These are phyloP conservation scores for Penicillium paxilli DNA, from an alignment of 495 filamentous ascomycete genomes.

Conservation along the genomic window DNA sequence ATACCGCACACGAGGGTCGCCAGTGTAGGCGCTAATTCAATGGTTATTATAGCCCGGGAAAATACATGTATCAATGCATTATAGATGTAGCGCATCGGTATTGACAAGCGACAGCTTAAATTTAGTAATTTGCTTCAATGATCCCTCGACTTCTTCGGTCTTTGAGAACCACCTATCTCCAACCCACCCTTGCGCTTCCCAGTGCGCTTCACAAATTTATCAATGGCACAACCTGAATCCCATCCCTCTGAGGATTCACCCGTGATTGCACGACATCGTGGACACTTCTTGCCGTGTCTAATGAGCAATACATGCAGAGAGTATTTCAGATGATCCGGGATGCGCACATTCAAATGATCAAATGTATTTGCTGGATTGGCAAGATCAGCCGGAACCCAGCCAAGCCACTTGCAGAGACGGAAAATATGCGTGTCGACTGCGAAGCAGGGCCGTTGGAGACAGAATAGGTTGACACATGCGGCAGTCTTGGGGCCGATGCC, in stretches of 20 bases:
- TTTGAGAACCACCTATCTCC: neutral
- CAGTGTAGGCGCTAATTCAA: too few relatives aligned
- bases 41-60: too few relatives aligned
- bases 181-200: constrained; percentile 35
- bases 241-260: constrained; percentile 44
- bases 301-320: constrained; percentile 86
- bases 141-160: neutral
- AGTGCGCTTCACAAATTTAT: constrained; percentile 48
- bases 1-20: too few relatives aligned
- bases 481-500: constrained; percentile 93
- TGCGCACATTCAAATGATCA: constrained; percentile 74
- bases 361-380: constrained; percentile 71
- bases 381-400: constrained; percentile 68
- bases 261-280: constrained; percentile 66
- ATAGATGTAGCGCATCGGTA: too few relatives aligned
- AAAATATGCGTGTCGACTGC: constrained; percentile 87
- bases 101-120: too few relatives aligned
- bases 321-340: constrained; percentile 88
- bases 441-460: constrained; percentile 73
- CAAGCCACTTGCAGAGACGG: constrained; percentile 78
- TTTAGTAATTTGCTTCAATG: too few relatives aligned
- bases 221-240: constrained; percentile 52
- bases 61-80: too few relatives aligned
- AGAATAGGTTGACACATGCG: constrained; percentile 81
- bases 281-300: constrained; percentile 78